Evolutionary conservation across 192 early-diverging fungal genomes (phyloP).

Genomic region (Backusella liffmaniae): DNA sequence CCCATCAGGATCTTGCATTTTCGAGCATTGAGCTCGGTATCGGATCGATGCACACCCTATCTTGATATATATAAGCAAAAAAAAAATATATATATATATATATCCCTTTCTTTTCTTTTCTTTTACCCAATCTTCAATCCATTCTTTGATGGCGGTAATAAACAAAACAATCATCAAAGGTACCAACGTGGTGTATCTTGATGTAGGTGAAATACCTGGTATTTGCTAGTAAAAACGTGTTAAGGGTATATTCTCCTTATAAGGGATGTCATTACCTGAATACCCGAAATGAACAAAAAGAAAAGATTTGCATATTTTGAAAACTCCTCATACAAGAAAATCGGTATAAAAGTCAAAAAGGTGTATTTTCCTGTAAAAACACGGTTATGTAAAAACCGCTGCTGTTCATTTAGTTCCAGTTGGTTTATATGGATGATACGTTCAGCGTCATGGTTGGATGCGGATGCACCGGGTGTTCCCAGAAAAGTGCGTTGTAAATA

Average conservation of each 20-base stretch:
- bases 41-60: conserved; percentile 60
- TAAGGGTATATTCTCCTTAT: not conserved
- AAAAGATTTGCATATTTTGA: conserved; percentile 99
- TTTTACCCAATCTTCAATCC: conserved; percentile 81
- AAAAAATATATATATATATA: no score
- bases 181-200: conserved; percentile 83
- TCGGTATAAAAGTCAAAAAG: conserved; percentile 86
- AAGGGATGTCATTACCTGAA: conserved; percentile 63
- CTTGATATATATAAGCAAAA: not conserved
- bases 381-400: conserved; percentile 87
- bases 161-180: conserved; percentile 81
- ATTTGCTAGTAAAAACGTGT: conserved; percentile 73
- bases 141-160: conserved; percentile 91
- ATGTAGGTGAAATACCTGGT: conserved; percentile 89
- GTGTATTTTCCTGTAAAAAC: conserved; percentile 98
- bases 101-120: not conserved
- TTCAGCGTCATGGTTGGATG: conserved; percentile 11
- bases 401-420: conserved; percentile 67
- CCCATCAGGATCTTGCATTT: conserved; percentile 59
- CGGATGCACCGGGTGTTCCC: not conserved
- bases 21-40: conserved; percentile 72
- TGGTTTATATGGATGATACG: conserved; percentile 92
- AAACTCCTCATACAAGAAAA: conserved; percentile 97
- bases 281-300: conserved; percentile 95
- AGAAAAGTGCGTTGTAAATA: not conserved